Conservation (phyloP, 1,139 yeast species). For the Yamadazyma oceani region DNA sequence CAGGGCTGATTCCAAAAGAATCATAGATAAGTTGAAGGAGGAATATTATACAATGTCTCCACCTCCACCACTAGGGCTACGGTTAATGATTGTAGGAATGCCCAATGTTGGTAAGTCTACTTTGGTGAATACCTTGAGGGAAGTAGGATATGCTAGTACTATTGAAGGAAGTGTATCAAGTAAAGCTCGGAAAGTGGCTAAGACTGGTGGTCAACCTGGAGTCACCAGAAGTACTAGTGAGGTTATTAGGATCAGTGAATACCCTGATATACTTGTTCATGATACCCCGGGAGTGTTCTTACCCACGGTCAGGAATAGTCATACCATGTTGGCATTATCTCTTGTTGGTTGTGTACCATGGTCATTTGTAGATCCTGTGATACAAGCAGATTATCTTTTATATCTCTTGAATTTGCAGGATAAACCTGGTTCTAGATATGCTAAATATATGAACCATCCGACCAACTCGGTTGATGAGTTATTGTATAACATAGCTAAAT, state of each 20-base stretch:
- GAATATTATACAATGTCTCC: slow-evolving; percentile 49
- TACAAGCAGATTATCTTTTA: slow-evolving; percentile 83
- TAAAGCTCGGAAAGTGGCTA: slow-evolving; percentile 66
- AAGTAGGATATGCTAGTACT: slow-evolving; percentile 39
- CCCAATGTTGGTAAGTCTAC: slow-evolving; percentile 99
- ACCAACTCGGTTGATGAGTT: slow-evolving; percentile 74
- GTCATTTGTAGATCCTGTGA: slow-evolving; percentile 72
- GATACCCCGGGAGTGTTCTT: slow-evolving; percentile 94
- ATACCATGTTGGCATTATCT: slow-evolving; percentile 74
- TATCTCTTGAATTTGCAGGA: slow-evolving; percentile 70
- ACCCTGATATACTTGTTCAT: slow-evolving; percentile 70
- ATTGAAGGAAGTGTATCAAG: slow-evolving; percentile 23
- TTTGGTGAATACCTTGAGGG: slow-evolving; percentile 70
- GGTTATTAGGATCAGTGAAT: slow-evolving; percentile 59
- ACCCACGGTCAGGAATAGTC: slow-evolving; percentile 66
- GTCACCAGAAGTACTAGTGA: slow-evolving; percentile 83
- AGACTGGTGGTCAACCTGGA: slow-evolving; percentile 88
- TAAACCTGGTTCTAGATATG: slow-evolving; percentile 44
- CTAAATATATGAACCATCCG: slow-evolving; percentile 54
- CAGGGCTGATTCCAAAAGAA: slow-evolving; percentile 46
- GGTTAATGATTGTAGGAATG: slow-evolving; percentile 85
- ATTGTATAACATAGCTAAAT: slow-evolving; percentile 52
- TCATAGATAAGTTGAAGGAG: slow-evolving; percentile 51
- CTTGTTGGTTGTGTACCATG: slow-evolving; percentile 78
- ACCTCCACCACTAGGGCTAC: slow-evolving; percentile 79